Base-by-base conservation (phyloP, 495 filamentous ascomycete species). In the Chaetomium tenue region DNA sequence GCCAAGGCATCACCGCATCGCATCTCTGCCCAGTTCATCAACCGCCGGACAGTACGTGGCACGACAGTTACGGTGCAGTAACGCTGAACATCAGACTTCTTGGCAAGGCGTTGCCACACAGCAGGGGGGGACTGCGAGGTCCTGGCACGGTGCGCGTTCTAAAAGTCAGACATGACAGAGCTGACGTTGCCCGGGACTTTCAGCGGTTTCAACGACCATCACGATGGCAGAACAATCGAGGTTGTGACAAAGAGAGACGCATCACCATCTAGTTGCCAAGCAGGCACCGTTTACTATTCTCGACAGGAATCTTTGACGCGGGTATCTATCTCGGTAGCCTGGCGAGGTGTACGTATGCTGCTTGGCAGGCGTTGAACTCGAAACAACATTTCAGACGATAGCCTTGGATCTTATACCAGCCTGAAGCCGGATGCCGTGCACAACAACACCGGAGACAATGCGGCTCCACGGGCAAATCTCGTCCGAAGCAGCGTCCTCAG, bases 211-310 rank as follows among this genome's bases (percentile, higher is more conserved):
- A 48, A 61, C 46, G 48, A 33, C 16, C 15, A 53, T 48, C 39
- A 51, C n/a, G 40, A 37, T 46, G 26, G 23, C 16, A 20, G 0
- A 25, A 22, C 22, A 13, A 3, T 22, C 12, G 40, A 2, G 0
- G 6, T 23, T n/a, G 20, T 25, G 30, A 53, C 23, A 56, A 56
- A 63, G 61, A n/a, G 37, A 33, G 3, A 25, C 25, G 25, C 23
- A 25, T 9, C 30, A 26, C 28, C 53, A 60, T 23, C 52, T 28
- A 2, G 46, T 50, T 51, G 66, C 71, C 71, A 73, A 73, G 71
- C 71, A 73, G 71, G 71, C 71, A 68, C 55, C 69, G 46, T 22
- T 44, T 22, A 22, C 26, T 7, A 20, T 18, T 60, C 16, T 66
- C 51, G 33, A 1, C 1, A 40, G 26, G 28, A 25, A 13, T 16